Evolutionary conservation across 768 basidiomycete species (phyloP), one percentile per base, ranked within the genome.

Genomic region (Auricularia heimuer): DNA sequence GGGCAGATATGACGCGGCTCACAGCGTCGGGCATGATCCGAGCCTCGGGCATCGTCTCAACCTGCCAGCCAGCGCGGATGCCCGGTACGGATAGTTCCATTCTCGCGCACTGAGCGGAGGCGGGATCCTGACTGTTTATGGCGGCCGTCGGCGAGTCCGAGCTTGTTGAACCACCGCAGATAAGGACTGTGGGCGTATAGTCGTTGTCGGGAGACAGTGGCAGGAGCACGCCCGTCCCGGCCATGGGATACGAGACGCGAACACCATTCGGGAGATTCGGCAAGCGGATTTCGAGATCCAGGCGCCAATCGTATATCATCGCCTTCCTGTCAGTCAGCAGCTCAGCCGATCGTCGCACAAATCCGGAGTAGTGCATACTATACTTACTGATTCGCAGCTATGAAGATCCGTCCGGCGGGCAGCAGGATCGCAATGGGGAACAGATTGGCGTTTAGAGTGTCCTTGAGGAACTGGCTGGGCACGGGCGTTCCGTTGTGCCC

Each of bases 11-110:
- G 18, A 10, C 44, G 44, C 44, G 6, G 7, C 56, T 29, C 24
- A 75, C 63, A 0, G 67, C 67, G 61, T 74, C 71, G 3, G 67
- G 63, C 73, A 75, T 73, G 16, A 70, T 62, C 2, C 71, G 64
- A 0, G 67, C 60, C 1, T 66, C 67, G 11, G 73, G 11, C 70
- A 72, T 69, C 14, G 65, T 18, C 29, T 68, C 66, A 0, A 67
- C 63, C 47, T 64, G 34, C 73, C 73, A 73, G 4, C 70, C 71
- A 34, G 54, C 62, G 10, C 37, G 44, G 45, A 70, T 69, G 3
- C 71, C 71, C 1, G 58, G 65, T 1, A 63, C n/a, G 54, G 62
- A 58, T 21, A 73, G 58, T 6, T 60, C 65, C 66, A 73, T 71
- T 10, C 72, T 51, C 0, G 68, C 56, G 64, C 70, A 70, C 54